phyloP scores from a whole-genome alignment of 257 asterid genomes.

The Capsicum baccatum region DNA sequence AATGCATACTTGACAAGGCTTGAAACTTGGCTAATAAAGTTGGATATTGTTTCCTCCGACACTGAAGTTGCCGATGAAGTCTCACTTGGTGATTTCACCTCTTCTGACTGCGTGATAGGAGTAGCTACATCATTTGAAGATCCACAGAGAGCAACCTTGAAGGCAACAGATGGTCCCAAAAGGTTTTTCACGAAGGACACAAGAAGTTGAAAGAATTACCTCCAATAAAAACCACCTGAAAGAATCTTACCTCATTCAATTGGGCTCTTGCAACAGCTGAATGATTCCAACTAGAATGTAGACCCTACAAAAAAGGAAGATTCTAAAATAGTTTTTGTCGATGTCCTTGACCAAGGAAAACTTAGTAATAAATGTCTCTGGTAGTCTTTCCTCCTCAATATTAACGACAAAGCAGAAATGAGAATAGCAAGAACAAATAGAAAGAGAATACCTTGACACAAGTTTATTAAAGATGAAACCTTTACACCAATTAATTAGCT shows the following conservation, averaged over 20 bases:
- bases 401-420: not conserved
- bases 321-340: not conserved
- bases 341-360: too few relatives aligned
- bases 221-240: conserved; percentile 37
- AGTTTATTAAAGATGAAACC: not conserved
- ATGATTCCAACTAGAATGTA: conserved; percentile 57
- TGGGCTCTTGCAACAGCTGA: conserved; percentile 58
- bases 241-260: conserved; percentile 62
- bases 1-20: conserved; percentile 74
- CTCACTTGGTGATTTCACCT: conserved; percentile 49
- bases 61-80: conserved; percentile 49
- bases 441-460: not conserved
- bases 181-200: conserved; percentile 37
- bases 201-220: conserved; percentile 38
- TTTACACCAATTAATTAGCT: not conserved
- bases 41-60: conserved; percentile 70
- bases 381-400: not conserved
- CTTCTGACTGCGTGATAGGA: conserved; percentile 49
- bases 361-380: too few relatives aligned
- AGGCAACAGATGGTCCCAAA: conserved; percentile 48
- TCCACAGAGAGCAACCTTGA: conserved; percentile 71
- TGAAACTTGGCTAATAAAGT: conserved; percentile 76
- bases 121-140: conserved; percentile 50
- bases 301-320: conserved; percentile 46
- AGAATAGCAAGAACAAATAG: not conserved